Conservation (phyloP, 495 filamentous ascomycete genomes). For the Penicillium samsonianum region DNA sequence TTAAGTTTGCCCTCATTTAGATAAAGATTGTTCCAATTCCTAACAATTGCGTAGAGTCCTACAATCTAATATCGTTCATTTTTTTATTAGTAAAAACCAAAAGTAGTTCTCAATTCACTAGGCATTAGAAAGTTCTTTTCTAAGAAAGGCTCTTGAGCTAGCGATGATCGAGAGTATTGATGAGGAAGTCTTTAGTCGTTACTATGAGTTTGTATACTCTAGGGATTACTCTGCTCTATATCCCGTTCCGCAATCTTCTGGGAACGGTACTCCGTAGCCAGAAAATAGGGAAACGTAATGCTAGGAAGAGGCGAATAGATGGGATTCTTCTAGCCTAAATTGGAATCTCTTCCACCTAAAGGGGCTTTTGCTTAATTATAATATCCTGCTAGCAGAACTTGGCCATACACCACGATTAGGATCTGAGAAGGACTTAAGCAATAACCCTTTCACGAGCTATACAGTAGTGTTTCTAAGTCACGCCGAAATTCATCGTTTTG, state of each 20-base stretch:
- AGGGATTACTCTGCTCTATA: slow-evolving; percentile 22
- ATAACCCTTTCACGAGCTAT: slow-evolving; percentile 28
- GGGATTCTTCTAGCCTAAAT: slow-evolving; percentile 14
- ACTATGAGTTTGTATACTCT: slow-evolving; percentile 23
- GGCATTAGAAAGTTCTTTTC: slow-evolving; percentile 12
- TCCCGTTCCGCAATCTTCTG: slow-evolving; percentile 2
- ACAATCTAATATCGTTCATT: slow-evolving; percentile 8
- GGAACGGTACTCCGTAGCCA: not conserved
- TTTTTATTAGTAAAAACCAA: slow-evolving; percentile 9
- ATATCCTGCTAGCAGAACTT: slow-evolving; percentile 10
- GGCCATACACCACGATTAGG: slow-evolving; percentile 3
- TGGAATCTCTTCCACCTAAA: slow-evolving; percentile 20
- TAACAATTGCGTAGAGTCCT: slow-evolving; percentile 6
- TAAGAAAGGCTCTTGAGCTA: slow-evolving; percentile 3
- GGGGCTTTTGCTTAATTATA: slow-evolving; percentile 1
- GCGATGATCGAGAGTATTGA: slow-evolving; percentile 16
- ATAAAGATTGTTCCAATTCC: slow-evolving; percentile 1
- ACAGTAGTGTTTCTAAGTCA: slow-evolving; percentile 32
- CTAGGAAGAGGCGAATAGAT: slow-evolving; percentile 8
- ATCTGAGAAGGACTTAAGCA: slow-evolving; percentile 7
- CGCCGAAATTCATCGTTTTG: slow-evolving; percentile 34
- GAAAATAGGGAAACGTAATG: slow-evolving; percentile 1
- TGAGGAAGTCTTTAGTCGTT: slow-evolving; percentile 21
- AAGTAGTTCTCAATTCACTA: slow-evolving; percentile 15
- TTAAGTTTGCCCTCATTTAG: slow-evolving; percentile 5